These are phyloP conservation scores for Rutidosis leptorrhynchoides DNA, from an alignment of 129 eudicot genomes.

Conservation along the genomic window DNA sequence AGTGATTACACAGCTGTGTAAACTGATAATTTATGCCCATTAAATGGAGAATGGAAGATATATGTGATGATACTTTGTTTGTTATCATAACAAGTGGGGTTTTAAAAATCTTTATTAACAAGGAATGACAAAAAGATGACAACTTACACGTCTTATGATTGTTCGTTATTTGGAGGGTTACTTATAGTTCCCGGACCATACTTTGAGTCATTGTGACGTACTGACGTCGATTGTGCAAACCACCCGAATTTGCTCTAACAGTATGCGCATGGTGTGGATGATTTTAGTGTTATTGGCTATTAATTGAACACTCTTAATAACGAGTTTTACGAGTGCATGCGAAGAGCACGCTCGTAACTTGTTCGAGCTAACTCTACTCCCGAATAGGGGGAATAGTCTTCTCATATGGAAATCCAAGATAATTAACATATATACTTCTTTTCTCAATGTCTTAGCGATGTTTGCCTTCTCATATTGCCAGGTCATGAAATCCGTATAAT, in stretches of 20 bases:
- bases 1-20: slow-evolving; percentile 26
- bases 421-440: too few relatives aligned
- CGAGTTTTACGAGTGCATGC: too few relatives aligned
- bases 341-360: too few relatives aligned
- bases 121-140: slow-evolving; percentile 6
- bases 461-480: too few relatives aligned
- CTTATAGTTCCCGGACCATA: background rate
- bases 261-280: too few relatives aligned
- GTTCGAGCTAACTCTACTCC: too few relatives aligned
- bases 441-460: too few relatives aligned
- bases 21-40: slow-evolving; percentile 3
- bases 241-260: background rate
- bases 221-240: background rate
- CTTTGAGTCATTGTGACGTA: slow-evolving; percentile 1
- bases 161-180: background rate
- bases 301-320: too few relatives aligned
- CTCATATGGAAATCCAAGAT: too few relatives aligned
- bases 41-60: slow-evolving; percentile 8
- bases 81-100: slow-evolving; percentile 12
- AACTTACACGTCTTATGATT: background rate
- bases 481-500: too few relatives aligned
- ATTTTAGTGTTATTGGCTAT: too few relatives aligned
- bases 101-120: background rate
- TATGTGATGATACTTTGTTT: slow-evolving; percentile 20
- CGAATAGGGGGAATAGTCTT: too few relatives aligned